phyloP scores from a whole-genome alignment of 768 basidiomycete genomes.

The Leccinum variicolor region DNA sequence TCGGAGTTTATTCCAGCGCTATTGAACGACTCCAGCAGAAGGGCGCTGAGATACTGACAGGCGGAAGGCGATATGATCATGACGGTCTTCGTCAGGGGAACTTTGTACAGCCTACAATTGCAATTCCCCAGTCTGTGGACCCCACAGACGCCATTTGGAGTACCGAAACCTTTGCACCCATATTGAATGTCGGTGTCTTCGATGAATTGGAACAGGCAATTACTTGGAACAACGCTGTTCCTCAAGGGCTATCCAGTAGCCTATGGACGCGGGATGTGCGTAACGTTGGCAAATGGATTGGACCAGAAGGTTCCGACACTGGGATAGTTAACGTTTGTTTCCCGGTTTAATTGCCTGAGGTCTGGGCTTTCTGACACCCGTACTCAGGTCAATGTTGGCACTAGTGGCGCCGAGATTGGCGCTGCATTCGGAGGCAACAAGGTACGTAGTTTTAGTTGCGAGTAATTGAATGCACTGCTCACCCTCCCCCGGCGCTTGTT shows the following conservation, averaged over 20 bases:
- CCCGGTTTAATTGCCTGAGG: background rate
- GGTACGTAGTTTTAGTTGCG: constrained; percentile 37
- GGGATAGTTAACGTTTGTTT: constrained; percentile 86
- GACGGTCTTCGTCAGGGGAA: constrained; percentile 64
- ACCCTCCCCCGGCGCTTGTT: constrained; percentile 11
- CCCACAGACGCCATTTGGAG: constrained; percentile 62
- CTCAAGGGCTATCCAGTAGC: constrained; percentile 88
- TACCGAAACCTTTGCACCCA: constrained; percentile 85
- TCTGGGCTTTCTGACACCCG: constrained; percentile 3
- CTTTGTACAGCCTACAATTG: constrained; percentile 87
- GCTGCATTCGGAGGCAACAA: constrained; percentile 96
- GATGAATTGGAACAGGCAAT: constrained; percentile 86
- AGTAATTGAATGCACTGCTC: constrained; percentile 11
- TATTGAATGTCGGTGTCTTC: constrained; percentile 82
- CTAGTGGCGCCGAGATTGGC: constrained; percentile 70
- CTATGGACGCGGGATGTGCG: constrained; percentile 86
- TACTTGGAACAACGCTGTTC: constrained; percentile 85
- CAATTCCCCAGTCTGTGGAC: constrained; percentile 59
- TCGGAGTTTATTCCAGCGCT: constrained; percentile 61
- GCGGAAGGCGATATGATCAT: constrained; percentile 56
- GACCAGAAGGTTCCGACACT: constrained; percentile 82
- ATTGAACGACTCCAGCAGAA: constrained; percentile 57
- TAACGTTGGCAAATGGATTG: constrained; percentile 89
- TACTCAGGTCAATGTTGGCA: constrained; percentile 59
- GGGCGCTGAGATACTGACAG: constrained; percentile 75